These are phyloP conservation scores for Carpinus viminea DNA, from an alignment of 306 rosid genomes.

Conservation along the genomic window DNA sequence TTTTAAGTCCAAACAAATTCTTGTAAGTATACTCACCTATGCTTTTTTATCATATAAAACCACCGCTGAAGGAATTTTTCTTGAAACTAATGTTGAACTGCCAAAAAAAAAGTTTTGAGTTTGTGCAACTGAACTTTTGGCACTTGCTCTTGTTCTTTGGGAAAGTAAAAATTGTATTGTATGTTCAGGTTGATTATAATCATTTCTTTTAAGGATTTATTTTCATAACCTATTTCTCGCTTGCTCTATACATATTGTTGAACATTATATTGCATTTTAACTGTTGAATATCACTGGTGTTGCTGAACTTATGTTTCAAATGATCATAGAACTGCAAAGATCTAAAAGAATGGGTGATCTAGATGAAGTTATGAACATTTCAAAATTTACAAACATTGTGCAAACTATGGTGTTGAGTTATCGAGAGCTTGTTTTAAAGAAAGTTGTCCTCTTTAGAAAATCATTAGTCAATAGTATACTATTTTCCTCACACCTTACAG, in stretches of 20 bases:
- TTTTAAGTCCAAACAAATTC: constrained; percentile 38
- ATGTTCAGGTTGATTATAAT: background rate
- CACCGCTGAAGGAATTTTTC: background rate
- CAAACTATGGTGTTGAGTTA: background rate
- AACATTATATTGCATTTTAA: background rate
- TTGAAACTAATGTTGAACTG: background rate
- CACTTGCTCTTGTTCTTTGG: background rate
- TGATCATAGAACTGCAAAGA: background rate
- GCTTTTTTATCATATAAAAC: background rate
- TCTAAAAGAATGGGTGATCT: background rate
- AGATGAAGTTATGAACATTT: background rate
- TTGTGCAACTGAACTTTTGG: background rate
- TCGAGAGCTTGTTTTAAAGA: background rate
- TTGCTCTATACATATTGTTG: background rate
- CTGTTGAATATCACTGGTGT: background rate
- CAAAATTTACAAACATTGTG: background rate
- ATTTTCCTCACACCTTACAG: background rate
- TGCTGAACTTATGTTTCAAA: background rate
- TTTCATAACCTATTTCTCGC: background rate
- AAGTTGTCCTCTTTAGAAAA: background rate
- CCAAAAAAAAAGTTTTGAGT: background rate
- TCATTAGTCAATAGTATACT: background rate
- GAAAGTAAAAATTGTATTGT: background rate
- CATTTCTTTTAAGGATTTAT: background rate
- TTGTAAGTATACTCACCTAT: constrained; percentile 46